Evolutionary conservation across 169 alveolate species (phyloP).

Genomic region (Cryptosporidium muris): DNA sequence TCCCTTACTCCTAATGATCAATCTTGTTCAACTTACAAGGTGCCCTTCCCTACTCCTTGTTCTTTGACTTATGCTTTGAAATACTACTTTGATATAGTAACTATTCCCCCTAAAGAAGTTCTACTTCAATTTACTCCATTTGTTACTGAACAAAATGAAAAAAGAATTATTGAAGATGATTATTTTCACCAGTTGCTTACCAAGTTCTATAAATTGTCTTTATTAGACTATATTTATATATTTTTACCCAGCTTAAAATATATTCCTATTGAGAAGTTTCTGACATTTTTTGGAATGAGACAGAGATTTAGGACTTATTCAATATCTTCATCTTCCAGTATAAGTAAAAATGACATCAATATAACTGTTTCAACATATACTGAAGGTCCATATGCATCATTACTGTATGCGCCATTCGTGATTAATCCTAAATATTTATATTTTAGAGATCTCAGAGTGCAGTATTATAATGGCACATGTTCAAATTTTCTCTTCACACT

Average conservation of each 20-base stretch:
- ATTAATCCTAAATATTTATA: neutral
- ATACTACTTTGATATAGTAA: slow-evolving; percentile 37
- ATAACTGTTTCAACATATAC: slow-evolving; percentile 32
- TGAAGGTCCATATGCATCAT: neutral
- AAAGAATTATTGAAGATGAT: slow-evolving; percentile 3
- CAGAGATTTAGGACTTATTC: slow-evolving; percentile 57
- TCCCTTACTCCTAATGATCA: slow-evolving; percentile 8
- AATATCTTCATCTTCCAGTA: slow-evolving; percentile 49
- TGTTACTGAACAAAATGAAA: slow-evolving; percentile 2
- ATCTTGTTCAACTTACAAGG: neutral
- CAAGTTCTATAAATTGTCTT: slow-evolving; percentile 6
- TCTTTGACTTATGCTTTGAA: slow-evolving; percentile 15
- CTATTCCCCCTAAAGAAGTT: slow-evolving; percentile 15
- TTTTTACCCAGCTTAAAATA: slow-evolving; percentile 31
- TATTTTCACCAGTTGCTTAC: slow-evolving; percentile 2
- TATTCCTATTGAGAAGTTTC: slow-evolving; percentile 36
- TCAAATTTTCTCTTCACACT: slow-evolving; percentile 26
- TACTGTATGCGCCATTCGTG: neutral
- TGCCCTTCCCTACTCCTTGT: slow-evolving; percentile 28
- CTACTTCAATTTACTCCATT: slow-evolving; percentile 58
- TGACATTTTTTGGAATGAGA: slow-evolving; percentile 40
- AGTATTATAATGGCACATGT: slow-evolving; percentile 20
- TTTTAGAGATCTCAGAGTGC: too few relatives aligned
- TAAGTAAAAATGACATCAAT: slow-evolving; percentile 4
- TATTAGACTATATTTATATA: neutral